Evolutionary conservation across 2,329 filamentous ascomycete species (phyloP), one percentile per base, ranked within the genome.

Genomic region (Paraconiothyrium brasiliense): DNA sequence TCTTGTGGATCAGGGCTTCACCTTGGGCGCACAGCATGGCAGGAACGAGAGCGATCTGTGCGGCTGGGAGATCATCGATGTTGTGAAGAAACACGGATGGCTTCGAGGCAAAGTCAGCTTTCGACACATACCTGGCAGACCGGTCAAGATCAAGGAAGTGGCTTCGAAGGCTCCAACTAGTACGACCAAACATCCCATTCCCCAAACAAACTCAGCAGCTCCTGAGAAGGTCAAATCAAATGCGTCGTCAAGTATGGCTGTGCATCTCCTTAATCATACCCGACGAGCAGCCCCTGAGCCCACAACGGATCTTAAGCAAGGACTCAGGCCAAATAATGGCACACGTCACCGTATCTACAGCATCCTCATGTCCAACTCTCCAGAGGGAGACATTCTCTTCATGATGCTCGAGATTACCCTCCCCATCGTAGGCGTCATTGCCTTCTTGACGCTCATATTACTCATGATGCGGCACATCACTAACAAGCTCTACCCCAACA

Each of bases 341-440:
- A 63, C 58, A 11, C 41, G 60, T 22, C 2, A 11, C 69, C 54
- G 79, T 62, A 54, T 70, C 72, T 56, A 74, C 74, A 10, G 76
- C 67, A 44, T 67, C 59, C 47, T 66, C 55, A 41, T 67, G 63
- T 14, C 22, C 37, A 56, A 65, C 49, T 30, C 47, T 30, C 51
- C 54, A 10, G 52, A 41, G 24, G 58, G 46, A n/a, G 61, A 62
- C 32, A 48, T 62, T 30, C 35, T 57, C 22, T 55, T 65, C 56
- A 54, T 67, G 49, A 30, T 64, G 32, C 39, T 63, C 48, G 34
- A 61, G 35, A 59, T 61, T 32, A 24, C 11, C 16, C 2, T 44
- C n/a, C 46, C 58, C 22, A 54, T 64, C 39, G 11, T 58, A 4
- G 30, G 43, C 32, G 24, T 39, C 51, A 32, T 58, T 4, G 35